These are phyloP conservation scores for Macrolepiota dolichaula DNA, from an alignment of 768 basidiomycete genomes.

Conservation along the genomic window DNA sequence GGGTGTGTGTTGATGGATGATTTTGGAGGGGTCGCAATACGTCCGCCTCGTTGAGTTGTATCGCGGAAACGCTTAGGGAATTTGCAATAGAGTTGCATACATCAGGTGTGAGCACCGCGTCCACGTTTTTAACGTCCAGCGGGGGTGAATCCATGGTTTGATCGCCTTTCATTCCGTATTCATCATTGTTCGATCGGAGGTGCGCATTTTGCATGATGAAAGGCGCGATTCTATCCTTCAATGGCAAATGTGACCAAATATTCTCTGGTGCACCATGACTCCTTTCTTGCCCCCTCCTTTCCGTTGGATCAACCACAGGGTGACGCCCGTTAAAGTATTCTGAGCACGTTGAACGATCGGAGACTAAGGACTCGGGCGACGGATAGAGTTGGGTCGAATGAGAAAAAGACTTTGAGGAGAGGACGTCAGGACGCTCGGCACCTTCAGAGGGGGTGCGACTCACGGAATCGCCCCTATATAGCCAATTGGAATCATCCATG, in stretches of 20 bases:
- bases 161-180: background rate
- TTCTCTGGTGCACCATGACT: background rate
- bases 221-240: conserved; percentile 17
- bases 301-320: background rate
- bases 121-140: background rate
- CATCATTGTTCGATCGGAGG: background rate
- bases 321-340: background rate
- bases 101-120: conserved; percentile 2
- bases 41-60: background rate
- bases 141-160: background rate
- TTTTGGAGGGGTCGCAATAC: background rate
- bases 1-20: too few species aligned
- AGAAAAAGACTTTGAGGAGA: background rate
- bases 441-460: background rate
- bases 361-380: background rate
- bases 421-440: background rate
- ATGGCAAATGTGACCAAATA: background rate
- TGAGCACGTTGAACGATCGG: background rate
- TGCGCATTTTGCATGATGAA: conserved; percentile 15
- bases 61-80: background rate
- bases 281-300: background rate
- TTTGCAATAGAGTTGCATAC: background rate
- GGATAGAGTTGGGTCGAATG: background rate
- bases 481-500: background rate
- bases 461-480: background rate